Evolutionary conservation across 495 filamentous ascomycete species (phyloP).

Genomic region (Penicillium verhagenii): DNA sequence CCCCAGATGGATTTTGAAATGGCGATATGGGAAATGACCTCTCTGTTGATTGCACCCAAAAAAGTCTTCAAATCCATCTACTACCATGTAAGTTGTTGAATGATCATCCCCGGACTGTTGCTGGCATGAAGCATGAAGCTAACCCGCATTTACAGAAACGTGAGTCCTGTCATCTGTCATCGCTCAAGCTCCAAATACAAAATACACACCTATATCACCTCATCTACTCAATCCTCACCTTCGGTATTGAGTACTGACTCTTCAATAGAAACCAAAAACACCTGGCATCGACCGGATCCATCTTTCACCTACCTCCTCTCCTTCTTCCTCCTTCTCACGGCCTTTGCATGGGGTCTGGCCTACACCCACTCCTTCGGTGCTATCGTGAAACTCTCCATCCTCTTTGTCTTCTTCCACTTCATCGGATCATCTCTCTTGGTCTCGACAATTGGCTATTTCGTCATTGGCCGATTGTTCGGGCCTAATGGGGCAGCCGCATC

Average conservation of each 20-base stretch:
- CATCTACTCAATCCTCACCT: too few relatives aligned
- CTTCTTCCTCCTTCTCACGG: slow-evolving; percentile 70
- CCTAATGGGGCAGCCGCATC: slow-evolving; percentile 46
- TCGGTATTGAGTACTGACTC: slow-evolving; percentile 15
- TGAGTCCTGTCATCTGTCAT: slow-evolving; percentile 37
- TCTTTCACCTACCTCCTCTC: slow-evolving; percentile 77
- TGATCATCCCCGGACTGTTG: background rate
- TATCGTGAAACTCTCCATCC: slow-evolving; percentile 58
- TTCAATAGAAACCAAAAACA: slow-evolving; percentile 68
- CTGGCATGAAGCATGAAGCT: slow-evolving; percentile 13
- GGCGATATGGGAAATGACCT: slow-evolving; percentile 80
- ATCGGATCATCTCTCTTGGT: slow-evolving; percentile 59
- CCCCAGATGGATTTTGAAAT: slow-evolving; percentile 72
- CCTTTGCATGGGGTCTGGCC: slow-evolving; percentile 70
- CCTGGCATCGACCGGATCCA: slow-evolving; percentile 73
- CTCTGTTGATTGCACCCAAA: slow-evolving; percentile 69
- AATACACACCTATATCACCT: too few relatives aligned
- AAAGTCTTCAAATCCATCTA: slow-evolving; percentile 77
- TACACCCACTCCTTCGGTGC: slow-evolving; percentile 57
- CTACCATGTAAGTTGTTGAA: slow-evolving; percentile 65
- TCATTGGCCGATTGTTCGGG: slow-evolving; percentile 63
- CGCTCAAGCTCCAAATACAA: too few relatives aligned
- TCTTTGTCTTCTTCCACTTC: slow-evolving; percentile 70
- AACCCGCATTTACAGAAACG: slow-evolving; percentile 53
- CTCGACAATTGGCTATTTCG: slow-evolving; percentile 62